These are phyloP conservation scores for Aethionema arabicum DNA, from an alignment of 345 rosid species.

Conservation along the genomic window DNA sequence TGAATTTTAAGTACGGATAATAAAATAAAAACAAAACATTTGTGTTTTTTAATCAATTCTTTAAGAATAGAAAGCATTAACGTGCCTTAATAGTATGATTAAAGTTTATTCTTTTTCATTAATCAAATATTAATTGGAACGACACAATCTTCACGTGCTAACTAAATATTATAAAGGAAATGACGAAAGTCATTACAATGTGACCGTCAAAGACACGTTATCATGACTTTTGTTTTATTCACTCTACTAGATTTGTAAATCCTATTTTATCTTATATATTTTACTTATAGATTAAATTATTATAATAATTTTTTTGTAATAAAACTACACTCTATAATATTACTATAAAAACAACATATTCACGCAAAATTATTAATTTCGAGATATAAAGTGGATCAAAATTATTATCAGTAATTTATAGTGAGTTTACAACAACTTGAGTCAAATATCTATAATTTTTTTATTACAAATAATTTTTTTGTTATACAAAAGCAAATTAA, in stretches of 20 bases:
- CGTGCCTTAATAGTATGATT: not conserved
- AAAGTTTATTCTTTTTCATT: not conserved
- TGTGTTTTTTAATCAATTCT: not conserved
- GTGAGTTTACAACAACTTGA: no score
- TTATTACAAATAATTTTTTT: no score
- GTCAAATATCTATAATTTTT: no score
- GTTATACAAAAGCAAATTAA: no score
- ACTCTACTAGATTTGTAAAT: not conserved
- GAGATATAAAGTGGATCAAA: no score
- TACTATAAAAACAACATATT: no score
- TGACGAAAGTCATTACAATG: conserved; percentile 15
- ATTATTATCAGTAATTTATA: no score
- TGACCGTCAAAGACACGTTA: conserved; percentile 29
- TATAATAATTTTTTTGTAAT: no score
- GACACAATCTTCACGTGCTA: conserved; percentile 30
- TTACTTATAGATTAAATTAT: no score
- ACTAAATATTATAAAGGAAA: not conserved
- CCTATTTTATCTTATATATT: no score
- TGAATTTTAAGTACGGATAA: not conserved
- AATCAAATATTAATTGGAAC: not conserved
- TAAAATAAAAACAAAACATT: conserved; percentile 6
- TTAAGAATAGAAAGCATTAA: not conserved
- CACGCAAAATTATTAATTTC: no score
- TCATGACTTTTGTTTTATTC: conserved; percentile 28
- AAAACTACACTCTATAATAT: no score